phyloP scores from a whole-genome alignment of 495 filamentous ascomycete species.

The Amniculicola lignicola region DNA sequence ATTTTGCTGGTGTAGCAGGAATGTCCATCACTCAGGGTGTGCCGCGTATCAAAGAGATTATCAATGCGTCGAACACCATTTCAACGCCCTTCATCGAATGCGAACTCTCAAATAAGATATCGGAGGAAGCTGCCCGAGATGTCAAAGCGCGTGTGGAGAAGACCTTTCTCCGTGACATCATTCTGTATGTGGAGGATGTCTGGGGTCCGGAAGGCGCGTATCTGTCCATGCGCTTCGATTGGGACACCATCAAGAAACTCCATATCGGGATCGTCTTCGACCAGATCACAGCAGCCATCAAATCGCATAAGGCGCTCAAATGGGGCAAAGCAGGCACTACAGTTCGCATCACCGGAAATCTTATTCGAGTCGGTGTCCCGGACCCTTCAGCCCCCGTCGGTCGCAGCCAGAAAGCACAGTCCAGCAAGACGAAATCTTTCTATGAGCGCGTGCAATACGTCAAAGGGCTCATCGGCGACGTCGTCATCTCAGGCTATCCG shows the following conservation, averaged over 20 bases:
- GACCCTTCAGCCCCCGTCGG: constrained; percentile 14
- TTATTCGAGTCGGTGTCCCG: constrained; percentile 53
- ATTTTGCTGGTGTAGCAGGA: constrained; percentile 98
- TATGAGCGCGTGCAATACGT: constrained; percentile 79
- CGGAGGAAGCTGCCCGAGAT: constrained; percentile 72
- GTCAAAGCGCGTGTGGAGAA: constrained; percentile 92
- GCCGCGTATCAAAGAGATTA: constrained; percentile 99
- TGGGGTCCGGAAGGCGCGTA: constrained; percentile 74
- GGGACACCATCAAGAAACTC: constrained; percentile 68
- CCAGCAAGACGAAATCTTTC: constrained; percentile 59
- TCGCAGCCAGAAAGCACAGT: constrained; percentile 35
- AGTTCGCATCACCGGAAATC: constrained; percentile 45
- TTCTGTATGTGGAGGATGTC: constrained; percentile 73
- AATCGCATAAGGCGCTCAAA: constrained; percentile 75
- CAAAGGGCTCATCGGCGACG: constrained; percentile 72
- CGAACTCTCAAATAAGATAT: constrained; percentile 65
- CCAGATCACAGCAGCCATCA: constrained; percentile 70
- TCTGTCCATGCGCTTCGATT: constrained; percentile 73
- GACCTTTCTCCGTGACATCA: constrained; percentile 71
- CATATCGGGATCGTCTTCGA: constrained; percentile 68
- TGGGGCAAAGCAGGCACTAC: constrained; percentile 48
- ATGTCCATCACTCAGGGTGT: constrained; percentile 99
- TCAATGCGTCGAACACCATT: constrained; percentile 90
- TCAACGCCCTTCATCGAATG: constrained; percentile 92
- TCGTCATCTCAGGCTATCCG: constrained; percentile 82